These are phyloP conservation scores for Wickerhamiella qilinensis DNA, from an alignment of 805 yeast genomes.

Conservation along the genomic window DNA sequence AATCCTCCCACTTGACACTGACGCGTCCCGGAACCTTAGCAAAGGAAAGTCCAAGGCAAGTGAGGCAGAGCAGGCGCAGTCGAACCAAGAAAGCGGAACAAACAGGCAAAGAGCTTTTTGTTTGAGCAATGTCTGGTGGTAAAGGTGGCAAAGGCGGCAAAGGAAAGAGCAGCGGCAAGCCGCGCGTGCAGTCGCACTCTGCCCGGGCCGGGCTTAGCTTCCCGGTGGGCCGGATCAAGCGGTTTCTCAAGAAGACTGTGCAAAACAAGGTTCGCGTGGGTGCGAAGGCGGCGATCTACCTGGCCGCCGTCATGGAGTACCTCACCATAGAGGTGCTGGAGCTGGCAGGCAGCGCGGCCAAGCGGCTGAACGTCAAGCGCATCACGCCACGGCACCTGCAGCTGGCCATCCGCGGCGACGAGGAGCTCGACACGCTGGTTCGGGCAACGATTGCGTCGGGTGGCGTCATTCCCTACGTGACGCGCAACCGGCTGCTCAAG, in stretches of 20 bases:
- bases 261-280: slow-evolving; percentile 73
- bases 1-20: not conserved
- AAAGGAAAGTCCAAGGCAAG: too few relatives aligned
- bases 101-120: too few relatives aligned
- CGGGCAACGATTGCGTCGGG: slow-evolving; percentile 96
- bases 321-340: slow-evolving; percentile 96
- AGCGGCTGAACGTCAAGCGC: slow-evolving; percentile 98
- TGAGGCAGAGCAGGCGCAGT: too few relatives aligned
- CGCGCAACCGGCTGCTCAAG: slow-evolving; percentile 79
- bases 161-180: not conserved
- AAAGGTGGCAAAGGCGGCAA: not conserved
- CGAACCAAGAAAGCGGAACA: too few relatives aligned
- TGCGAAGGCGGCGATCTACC: slow-evolving; percentile 96
- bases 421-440: slow-evolving; percentile 88
- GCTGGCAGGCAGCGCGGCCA: slow-evolving; percentile 97
- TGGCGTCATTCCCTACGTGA: slow-evolving; percentile 98
- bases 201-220: slow-evolving; percentile 78
- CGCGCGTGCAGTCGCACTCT: slow-evolving; percentile 12
- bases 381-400: slow-evolving; percentile 97
- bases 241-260: slow-evolving; percentile 91
- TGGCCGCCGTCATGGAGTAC: slow-evolving; percentile 93
- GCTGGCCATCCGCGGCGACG: slow-evolving; percentile 97
- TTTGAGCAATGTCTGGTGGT: not conserved
- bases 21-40: not conserved
- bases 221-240: slow-evolving; percentile 99